Percentiles rank a stretch among this genome's conserved stretches.
Evolutionary conservation across 129 eudicot species (phyloP).

Genomic region (Smallanthus sonchifolius): DNA sequence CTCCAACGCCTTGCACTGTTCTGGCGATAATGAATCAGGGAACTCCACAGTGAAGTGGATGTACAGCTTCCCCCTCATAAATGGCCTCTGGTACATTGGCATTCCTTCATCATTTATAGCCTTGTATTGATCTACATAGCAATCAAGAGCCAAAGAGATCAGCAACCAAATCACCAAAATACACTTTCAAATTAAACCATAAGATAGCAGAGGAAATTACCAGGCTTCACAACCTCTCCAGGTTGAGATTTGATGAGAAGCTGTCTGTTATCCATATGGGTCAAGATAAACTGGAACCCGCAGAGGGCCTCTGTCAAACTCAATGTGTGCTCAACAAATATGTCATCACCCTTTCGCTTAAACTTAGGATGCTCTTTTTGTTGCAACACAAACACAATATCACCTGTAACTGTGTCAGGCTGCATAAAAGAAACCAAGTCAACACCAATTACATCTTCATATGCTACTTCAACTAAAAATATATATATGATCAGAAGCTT

Average conservation of each 20-base stretch:
- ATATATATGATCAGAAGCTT: background rate
- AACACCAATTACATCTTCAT: background rate
- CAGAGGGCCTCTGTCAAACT: conserved; percentile 73
- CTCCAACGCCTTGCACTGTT: conserved; percentile 57
- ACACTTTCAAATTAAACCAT: background rate
- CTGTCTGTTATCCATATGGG: conserved; percentile 67
- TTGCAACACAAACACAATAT: conserved; percentile 65
- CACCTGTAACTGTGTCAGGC: conserved; percentile 78
- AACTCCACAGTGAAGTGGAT: conserved; percentile 67
- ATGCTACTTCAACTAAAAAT: background rate
- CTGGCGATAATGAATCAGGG: conserved; percentile 48
- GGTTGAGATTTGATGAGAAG: conserved; percentile 69
- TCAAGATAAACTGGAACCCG: conserved; percentile 65
- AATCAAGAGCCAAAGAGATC: background rate
- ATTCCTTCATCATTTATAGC: conserved; percentile 79
- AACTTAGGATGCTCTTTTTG: conserved; percentile 82
- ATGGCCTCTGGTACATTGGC: conserved; percentile 83
- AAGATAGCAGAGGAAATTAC: conserved; percentile 11
- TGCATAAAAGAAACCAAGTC: conserved; percentile 26
- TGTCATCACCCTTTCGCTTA: conserved; percentile 80
- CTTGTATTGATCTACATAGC: conserved; percentile 51
- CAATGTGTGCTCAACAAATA: conserved; percentile 68
- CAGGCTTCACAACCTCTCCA: conserved; percentile 82
- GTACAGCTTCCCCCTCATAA: conserved; percentile 69
- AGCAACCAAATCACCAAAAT: background rate